phyloP scores from a whole-genome alignment of 345 rosid species.

The Eucalyptus regnans region DNA sequence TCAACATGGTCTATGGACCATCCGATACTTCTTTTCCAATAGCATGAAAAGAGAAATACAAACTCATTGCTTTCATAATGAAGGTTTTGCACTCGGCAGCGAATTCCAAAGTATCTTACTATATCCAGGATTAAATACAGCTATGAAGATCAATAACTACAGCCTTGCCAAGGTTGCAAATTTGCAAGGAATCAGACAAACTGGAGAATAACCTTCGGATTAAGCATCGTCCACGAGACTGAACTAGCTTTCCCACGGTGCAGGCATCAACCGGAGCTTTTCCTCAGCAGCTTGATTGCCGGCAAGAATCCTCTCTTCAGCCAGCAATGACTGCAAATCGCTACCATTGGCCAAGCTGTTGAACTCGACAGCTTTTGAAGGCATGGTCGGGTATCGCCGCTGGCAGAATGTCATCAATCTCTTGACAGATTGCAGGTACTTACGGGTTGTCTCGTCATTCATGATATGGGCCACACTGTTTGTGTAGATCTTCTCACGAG shows the following conservation, averaged over 20 bases:
- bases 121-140: not conserved
- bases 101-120: not conserved
- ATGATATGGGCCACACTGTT: conserved; percentile 97
- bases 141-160: not conserved
- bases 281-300: conserved; percentile 43
- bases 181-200: not conserved
- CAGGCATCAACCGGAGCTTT: conserved; percentile 62
- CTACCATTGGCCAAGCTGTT: conserved; percentile 97
- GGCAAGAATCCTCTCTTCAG: conserved; percentile 50
- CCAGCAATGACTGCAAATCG: conserved; percentile 73
- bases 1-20: too few relatives aligned
- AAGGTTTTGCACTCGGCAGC: not conserved
- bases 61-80: not conserved
- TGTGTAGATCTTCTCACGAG: conserved; percentile 93
- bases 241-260: conserved; percentile 39
- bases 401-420: conserved; percentile 96
- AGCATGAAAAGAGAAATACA: not conserved
- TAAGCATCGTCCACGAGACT: not conserved
- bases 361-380: conserved; percentile 95
- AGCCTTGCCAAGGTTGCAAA: not conserved
- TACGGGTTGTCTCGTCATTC: conserved; percentile 98
- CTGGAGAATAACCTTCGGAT: not conserved
- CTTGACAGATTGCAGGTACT: conserved; percentile 87
- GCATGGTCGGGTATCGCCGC: conserved; percentile 80
- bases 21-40: not conserved